Percentiles rank a stretch among this genome's conserved stretches.
Conservation (phyloP, 139 green algal species). For the Chlorella sorokiniana region DNA sequence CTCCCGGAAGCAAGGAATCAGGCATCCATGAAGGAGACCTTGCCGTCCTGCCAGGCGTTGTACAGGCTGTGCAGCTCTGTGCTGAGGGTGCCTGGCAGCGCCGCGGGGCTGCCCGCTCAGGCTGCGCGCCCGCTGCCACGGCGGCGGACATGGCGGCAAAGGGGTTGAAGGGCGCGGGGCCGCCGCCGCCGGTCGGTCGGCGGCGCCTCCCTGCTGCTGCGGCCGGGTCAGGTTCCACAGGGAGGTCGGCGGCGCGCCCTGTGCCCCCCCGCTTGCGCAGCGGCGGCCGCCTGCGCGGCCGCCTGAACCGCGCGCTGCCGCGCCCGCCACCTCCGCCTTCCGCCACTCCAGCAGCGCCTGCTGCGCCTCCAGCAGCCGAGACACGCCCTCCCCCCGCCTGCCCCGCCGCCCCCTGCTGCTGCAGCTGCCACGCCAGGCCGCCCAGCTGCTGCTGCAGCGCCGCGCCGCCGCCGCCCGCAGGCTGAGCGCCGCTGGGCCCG, state of each 20-base stretch:
- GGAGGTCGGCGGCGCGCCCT: neutral
- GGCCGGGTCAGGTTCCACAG: neutral
- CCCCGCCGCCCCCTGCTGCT: neutral
- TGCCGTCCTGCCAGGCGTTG: conserved; percentile 3
- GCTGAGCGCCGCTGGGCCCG: too few species aligned
- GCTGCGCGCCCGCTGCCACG: neutral
- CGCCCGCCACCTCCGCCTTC: neutral
- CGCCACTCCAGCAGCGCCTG: neutral
- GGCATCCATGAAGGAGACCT: neutral
- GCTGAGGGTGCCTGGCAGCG: neutral
- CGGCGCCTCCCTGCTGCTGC: neutral
- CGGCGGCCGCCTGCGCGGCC: neutral
- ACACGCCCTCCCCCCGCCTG: neutral
- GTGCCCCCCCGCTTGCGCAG: neutral
- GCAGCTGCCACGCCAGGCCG: neutral
- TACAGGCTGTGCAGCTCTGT: conserved; percentile 12
- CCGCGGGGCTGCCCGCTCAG: neutral
- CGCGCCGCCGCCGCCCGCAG: too few species aligned
- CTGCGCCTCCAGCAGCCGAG: neutral
- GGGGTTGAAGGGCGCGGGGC: neutral
- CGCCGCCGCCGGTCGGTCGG: too few species aligned
- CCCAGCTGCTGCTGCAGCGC: neutral
- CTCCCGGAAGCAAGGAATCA: neutral
- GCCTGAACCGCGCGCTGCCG: neutral
- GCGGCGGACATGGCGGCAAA: neutral